Evolutionary conservation across 176 grass and related monocot species (phyloP), one percentile per base, ranked within the genome.

Genomic region (Ensete ventricosum): DNA sequence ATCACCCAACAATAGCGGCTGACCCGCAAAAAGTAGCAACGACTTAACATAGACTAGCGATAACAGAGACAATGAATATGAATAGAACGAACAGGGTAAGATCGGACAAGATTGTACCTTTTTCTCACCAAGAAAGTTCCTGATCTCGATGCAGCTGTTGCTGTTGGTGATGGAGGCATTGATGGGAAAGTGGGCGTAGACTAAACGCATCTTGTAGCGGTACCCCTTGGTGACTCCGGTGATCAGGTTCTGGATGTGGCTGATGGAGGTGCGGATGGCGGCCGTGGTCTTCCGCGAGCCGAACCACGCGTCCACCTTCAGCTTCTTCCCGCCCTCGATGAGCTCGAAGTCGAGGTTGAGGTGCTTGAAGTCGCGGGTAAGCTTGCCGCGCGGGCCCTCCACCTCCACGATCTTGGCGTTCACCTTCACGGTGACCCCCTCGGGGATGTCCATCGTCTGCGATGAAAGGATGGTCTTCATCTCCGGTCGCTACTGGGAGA

Each of bases 281-380:
- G 90, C 93, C 85, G 87, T 97, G 76, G 93, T 97, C 60, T 82
- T 82, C 81, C 90, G 90, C 11, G 90, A 93, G 57, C 90, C 90
- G 69, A 97, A 97, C 93, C 93, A 97, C 2, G 93, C 93, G 50
- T 97, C 93, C 5, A 97, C 93, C 81, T 92, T 88, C 14, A 96
- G 82, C 92, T 89, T 96, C 0, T 81, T 83, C 1, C 89, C 89
- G 8, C n/a, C 78, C 73, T 96, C 89, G 62, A 82, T 78, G 55
- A 96, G 84, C 86, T 89, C 89, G 85, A 96, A 92, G 79, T 96
- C 89, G 68, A 96, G 92, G 89, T 96, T 96, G 72, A 92, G 89
- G 78, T 96, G 92, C 89, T 96, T 96, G 78, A 96, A 96, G 82
- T 89, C 82, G 80, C 87, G 86, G 25, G 87, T 89, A 2, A 96